Evolutionary conservation across 1,139 yeast species (phyloP).

Genomic region (Debaryomycetaceae sp.): DNA sequence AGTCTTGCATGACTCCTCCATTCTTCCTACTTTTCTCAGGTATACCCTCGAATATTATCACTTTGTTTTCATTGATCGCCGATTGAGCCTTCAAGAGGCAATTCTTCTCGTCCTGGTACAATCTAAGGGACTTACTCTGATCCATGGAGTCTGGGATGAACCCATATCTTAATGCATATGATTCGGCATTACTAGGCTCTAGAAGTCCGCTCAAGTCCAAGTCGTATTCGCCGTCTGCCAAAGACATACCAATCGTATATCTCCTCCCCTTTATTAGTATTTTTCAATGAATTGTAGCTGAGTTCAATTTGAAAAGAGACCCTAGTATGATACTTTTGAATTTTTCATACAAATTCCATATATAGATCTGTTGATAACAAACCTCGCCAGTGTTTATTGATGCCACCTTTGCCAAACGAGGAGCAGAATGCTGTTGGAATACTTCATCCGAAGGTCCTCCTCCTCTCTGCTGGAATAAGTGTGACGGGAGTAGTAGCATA

Average conservation of each 20-base stretch:
- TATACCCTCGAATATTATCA: constrained; percentile 39
- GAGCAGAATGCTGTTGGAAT: constrained; percentile 17
- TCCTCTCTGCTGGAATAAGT: constrained; percentile 38
- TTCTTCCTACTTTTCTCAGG: constrained; percentile 24
- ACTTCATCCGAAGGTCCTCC: constrained; percentile 39
- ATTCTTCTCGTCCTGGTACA: constrained; percentile 35
- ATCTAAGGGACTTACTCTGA: constrained; percentile 27
- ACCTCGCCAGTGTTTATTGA: not conserved
- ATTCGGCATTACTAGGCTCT: constrained; percentile 12
- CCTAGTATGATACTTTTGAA: no score
- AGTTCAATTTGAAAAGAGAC: no score
- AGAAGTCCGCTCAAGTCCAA: constrained; percentile 32
- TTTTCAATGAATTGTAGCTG: no score
- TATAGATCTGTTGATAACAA: no score
- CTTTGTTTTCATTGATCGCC: constrained; percentile 17
- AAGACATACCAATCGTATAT: constrained; percentile 14
- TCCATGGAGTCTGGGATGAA: constrained; percentile 45
- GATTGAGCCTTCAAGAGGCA: constrained; percentile 30
- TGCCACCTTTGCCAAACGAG: constrained; percentile 6
- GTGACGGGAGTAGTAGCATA: constrained; percentile 28
- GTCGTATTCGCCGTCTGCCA: constrained; percentile 47
- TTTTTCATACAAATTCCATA: no score
- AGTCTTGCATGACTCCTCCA: constrained; percentile 17
- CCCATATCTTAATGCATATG: constrained; percentile 39
- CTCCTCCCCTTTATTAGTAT: no score